Evolutionary conservation across 176 grass and related monocot species (phyloP).

Genomic region (Triticum urartu): DNA sequence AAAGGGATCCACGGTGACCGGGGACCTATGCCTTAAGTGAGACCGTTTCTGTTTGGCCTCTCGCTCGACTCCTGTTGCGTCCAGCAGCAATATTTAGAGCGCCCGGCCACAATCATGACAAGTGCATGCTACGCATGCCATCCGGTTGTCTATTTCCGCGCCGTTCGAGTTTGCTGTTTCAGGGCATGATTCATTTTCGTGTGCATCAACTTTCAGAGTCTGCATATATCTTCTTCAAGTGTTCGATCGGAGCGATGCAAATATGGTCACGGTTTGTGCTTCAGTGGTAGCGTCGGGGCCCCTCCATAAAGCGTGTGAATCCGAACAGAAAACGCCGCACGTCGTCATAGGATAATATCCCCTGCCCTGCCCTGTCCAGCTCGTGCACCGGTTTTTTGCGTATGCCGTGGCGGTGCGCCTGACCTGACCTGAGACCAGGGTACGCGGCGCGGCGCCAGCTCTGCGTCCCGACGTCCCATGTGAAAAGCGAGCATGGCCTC

Average conservation of each 20-base stretch:
- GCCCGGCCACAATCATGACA: slow-evolving; percentile 11
- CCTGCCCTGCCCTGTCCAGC: background rate
- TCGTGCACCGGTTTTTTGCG: background rate
- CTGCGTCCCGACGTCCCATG: background rate
- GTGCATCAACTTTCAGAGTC: background rate
- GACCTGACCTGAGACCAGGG: background rate
- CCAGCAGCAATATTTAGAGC: background rate
- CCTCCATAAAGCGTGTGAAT: background rate
- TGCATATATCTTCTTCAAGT: background rate
- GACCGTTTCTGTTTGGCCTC: slow-evolving; percentile 6
- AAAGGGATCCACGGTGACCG: slow-evolving; percentile 27
- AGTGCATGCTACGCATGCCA: slow-evolving; percentile 13
- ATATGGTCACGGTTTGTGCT: background rate
- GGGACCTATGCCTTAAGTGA: slow-evolving; percentile 8
- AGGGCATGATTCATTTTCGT: background rate
- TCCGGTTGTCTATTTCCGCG: background rate
- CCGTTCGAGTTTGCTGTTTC: background rate
- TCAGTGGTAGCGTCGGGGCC: background rate
- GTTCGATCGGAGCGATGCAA: background rate
- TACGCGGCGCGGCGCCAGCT: background rate
- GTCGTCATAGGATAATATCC: background rate
- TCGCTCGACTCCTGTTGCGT: background rate
- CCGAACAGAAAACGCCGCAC: background rate
- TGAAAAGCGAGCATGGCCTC: background rate
- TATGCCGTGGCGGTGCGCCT: background rate